Evolutionary conservation across 2,329 filamentous ascomycete genomes (phyloP), one percentile per base, ranked within the genome.

Genomic region (Chaetomium sp.): DNA sequence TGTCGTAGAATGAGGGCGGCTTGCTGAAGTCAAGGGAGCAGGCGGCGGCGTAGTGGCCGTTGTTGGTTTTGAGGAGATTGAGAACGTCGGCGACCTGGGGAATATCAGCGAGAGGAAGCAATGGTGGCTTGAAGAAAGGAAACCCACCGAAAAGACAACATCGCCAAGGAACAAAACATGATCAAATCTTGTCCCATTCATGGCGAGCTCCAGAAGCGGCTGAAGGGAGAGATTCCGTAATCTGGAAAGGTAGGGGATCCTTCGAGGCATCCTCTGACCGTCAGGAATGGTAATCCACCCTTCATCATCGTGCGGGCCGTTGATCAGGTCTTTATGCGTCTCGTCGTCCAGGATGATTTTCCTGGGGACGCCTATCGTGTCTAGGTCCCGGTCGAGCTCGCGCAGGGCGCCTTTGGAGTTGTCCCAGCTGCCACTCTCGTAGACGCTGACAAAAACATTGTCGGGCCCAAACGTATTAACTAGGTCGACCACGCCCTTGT

Each of bases 361-460:
- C 60, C 83, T 82, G 19, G 76, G 74, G 3, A 88, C 83, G 6
- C 80, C 79, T 35, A 82, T 73, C 25, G 75, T 72, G 10, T 82
- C 83, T 16, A 91, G 78, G 35, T 80, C 74, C 2, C 69, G 71
- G 68, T 89, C 84, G 10, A 91, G 78, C 19, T 85, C 81, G 50
- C 78, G 76, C 68, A 91, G 76, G 2, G 84, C 85, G 12, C 79
- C 85, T 72, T 90, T 90, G 4, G 87, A 87, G 62, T 85, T 77
- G 74, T 91, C 89, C 75, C 85, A 87, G 64, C 87, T 89, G 2
- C 88, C 88, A 58, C 86, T 88, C 74, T 91, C 88, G 70, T 87
- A 83, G 23, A 90, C 83, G 38, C 84, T 85, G 63, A 92, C 80
- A 73, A 84, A 89, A 3, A 90, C 83, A 72, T 90, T 89, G 19